Conservation (phyloP, 495 filamentous ascomycete genomes). For the Trichoderma erinaceum region DNA sequence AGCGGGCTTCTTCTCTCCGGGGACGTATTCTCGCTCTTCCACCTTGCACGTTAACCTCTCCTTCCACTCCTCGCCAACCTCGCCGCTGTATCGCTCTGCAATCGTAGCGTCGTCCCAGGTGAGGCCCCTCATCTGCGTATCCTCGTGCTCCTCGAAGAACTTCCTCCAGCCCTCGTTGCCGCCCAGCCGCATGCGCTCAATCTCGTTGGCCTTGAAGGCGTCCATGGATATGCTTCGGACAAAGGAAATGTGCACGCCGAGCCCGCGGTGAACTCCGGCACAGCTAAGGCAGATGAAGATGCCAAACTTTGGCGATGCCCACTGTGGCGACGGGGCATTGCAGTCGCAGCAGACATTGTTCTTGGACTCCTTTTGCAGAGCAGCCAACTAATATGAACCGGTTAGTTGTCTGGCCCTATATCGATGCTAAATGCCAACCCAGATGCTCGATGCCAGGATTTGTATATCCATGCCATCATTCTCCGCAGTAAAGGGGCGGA, state of each 20-base stretch:
- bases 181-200: slow-evolving; percentile 77
- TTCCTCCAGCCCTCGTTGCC: slow-evolving; percentile 79
- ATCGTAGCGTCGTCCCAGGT: slow-evolving; percentile 74
- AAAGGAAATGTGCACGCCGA: slow-evolving; percentile 97
- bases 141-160: slow-evolving; percentile 70
- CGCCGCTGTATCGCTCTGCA: slow-evolving; percentile 77
- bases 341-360: slow-evolving; percentile 94
- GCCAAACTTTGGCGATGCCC: slow-evolving; percentile 66
- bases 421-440: not conserved
- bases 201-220: slow-evolving; percentile 83
- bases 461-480: not conserved
- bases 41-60: slow-evolving; percentile 81
- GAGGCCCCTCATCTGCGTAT: slow-evolving; percentile 52
- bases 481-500: not conserved
- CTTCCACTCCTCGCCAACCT: slow-evolving; percentile 92
- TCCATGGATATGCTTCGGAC: slow-evolving; percentile 96
- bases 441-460: no score
- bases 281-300: slow-evolving; percentile 97
- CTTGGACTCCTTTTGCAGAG: slow-evolving; percentile 77
- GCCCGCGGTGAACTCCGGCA: slow-evolving; percentile 86
- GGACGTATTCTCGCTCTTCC: slow-evolving; percentile 76
- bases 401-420: not conserved
- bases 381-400: slow-evolving; percentile 56
- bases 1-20: slow-evolving; percentile 46
- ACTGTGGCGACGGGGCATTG: slow-evolving; percentile 90